Percentiles rank a stretch among this genome's conserved stretches.
Conservation (phyloP, 2,329 filamentous ascomycete species). For the Aspergillus tanneri region DNA sequence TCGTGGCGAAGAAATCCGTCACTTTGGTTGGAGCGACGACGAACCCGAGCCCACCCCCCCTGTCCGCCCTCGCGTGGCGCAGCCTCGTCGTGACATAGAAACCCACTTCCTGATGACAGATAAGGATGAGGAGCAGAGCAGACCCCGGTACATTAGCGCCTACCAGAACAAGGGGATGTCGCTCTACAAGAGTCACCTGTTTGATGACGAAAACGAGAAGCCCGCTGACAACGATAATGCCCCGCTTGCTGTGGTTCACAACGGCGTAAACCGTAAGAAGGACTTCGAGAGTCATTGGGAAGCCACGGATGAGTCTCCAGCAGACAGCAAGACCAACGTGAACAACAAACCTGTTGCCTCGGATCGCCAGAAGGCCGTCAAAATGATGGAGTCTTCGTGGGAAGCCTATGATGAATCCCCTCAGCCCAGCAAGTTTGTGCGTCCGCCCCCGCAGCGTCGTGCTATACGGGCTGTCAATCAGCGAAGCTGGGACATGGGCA, state of each 20-base stretch:
- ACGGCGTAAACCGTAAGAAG: conserved; percentile 70
- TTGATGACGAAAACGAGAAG: conserved; percentile 56
- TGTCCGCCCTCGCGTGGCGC: conserved; percentile 58
- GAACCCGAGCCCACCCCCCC: conserved; percentile 47
- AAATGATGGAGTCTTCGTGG: conserved; percentile 68
- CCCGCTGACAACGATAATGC: conserved; percentile 30
- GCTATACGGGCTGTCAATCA: conserved; percentile 32
- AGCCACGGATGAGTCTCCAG: conserved; percentile 60
- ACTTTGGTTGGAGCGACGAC: conserved; percentile 74
- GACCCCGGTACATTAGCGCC: conserved; percentile 43
- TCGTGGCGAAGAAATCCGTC: conserved; percentile 68
- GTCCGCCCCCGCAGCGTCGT: conserved; percentile 26
- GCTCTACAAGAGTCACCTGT: conserved; percentile 76
- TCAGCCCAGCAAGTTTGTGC: conserved; percentile 29
- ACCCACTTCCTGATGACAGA: conserved; percentile 83
- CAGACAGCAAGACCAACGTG: conserved; percentile 38
- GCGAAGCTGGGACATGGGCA: conserved; percentile 45
- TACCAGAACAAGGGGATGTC: conserved; percentile 66
- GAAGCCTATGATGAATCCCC: conserved; percentile 42
- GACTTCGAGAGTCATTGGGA: conserved; percentile 76
- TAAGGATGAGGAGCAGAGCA: conserved; percentile 58
- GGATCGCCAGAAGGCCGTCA: conserved; percentile 66
- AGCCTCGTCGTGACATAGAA: conserved; percentile 75
- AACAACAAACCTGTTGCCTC: conserved; percentile 52
- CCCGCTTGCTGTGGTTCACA: conserved; percentile 67